phyloP scores from a whole-genome alignment of 1,139 yeast genomes.

The Eremothecium cymbalariae region DNA sequence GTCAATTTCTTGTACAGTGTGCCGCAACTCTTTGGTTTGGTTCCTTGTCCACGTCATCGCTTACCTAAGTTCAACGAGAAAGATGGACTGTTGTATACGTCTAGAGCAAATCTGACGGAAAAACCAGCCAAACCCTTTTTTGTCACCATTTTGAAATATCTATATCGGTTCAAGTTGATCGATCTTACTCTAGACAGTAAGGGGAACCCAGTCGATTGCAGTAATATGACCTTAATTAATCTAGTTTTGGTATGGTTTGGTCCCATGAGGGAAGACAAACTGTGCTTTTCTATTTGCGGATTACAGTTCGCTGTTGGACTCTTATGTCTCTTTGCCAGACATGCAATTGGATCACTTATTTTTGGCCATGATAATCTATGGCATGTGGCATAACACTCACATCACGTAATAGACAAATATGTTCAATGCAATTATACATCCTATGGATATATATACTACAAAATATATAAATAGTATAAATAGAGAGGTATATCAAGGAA shows the following conservation, averaged over 20 bases:
- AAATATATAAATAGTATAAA: too few relatives aligned
- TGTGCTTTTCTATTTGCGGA: constrained; percentile 52
- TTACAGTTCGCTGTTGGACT: constrained; percentile 63
- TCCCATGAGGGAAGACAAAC: constrained; percentile 73
- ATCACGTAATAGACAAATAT: too few relatives aligned
- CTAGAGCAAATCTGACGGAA: constrained; percentile 41
- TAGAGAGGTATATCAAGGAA: too few relatives aligned
- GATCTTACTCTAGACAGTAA: constrained; percentile 30
- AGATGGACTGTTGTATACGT: constrained; percentile 74
- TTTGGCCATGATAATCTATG: constrained; percentile 82
- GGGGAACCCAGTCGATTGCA: constrained; percentile 37
- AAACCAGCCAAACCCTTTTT: constrained; percentile 33
- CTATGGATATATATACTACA: too few relatives aligned
- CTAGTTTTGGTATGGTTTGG: constrained; percentile 78
- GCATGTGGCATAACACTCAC: constrained; percentile 10
- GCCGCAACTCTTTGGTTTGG: constrained; percentile 78
- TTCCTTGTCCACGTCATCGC: constrained; percentile 95
- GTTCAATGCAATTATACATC: too few relatives aligned
- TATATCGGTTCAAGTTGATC: constrained; percentile 40
- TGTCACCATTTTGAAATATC: constrained; percentile 30
- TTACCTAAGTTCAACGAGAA: constrained; percentile 64
- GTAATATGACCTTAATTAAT: constrained; percentile 84
- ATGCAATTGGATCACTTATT: constrained; percentile 73
- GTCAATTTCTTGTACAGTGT: constrained; percentile 79
- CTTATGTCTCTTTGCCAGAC: constrained; percentile 62